Evolutionary conservation across 352 stramenopile genomes (phyloP), one percentile per base, ranked within the genome.

Genomic region (Plasmopara muralis): DNA sequence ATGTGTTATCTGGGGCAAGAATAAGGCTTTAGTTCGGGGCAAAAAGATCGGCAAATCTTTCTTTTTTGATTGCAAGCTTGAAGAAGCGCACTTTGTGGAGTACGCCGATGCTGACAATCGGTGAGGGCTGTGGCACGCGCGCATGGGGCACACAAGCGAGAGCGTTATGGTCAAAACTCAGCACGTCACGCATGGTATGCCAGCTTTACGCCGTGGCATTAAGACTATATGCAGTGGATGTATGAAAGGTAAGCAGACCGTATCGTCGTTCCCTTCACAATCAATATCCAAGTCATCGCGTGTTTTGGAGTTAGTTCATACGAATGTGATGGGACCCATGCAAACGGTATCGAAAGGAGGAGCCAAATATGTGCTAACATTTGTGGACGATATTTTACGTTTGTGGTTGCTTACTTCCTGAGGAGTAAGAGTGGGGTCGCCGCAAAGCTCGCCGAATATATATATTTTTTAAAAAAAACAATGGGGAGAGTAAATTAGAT

Each of bases 301-400:
- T 25, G 33, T 41, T 9, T 29, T 57, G 33, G 14, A 57, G 4
- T 25, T 44, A n/a, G 42, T 50, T 16, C n/a, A 63, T 30, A 35
- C 31, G 31, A 4, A 8, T 35, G 31, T 35, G 31, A 35, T 35
- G 31, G 31, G 5, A 35, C 31, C 31, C 31, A 35, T 25, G 20
- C 20, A 35, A 30, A 16, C 40, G 45, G 55, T 63, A 53, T 25
- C 16, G 1, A 28, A 45, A 16, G 40, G 6, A 13, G 40, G 40
- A 30, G 40, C 40, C 7, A 25, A 5, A 16, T 45, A 30, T 30
- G 40, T 45, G n/a, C 40, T 45, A 12, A 45, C 40, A 15, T 25
- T 25, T 25, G 20, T 45, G 10, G 43, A 48, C 15, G 43, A 2
- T 48, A 3, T n/a, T 34, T 38, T 13, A 2, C 29, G 6, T 9